Evolutionary conservation across 306 rosid species (phyloP).

Genomic region (Quercus variabilis): DNA sequence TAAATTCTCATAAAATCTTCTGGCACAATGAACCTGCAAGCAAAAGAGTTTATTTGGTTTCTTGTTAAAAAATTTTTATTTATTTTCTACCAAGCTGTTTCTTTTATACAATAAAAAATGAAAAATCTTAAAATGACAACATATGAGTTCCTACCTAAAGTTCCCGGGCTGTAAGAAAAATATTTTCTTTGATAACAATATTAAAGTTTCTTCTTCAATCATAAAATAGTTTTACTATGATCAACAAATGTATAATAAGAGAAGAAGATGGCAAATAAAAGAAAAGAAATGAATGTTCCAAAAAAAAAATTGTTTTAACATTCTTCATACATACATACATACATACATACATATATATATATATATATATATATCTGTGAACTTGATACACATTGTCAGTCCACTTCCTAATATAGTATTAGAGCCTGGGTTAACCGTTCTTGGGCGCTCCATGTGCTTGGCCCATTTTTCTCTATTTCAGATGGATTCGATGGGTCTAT

Average conservation of each 20-base stretch:
- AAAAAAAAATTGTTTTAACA: neutral
- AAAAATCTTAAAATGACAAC: slow-evolving; percentile 9
- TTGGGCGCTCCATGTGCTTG: too few relatives aligned
- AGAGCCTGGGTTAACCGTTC: neutral
- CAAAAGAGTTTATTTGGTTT: slow-evolving; percentile 51
- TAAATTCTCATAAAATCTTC: slow-evolving; percentile 87
- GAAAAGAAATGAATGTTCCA: neutral
- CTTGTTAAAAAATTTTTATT: slow-evolving; percentile 23
- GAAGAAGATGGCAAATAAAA: neutral
- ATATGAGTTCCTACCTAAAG: neutral
- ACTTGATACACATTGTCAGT: neutral
- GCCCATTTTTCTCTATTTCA: neutral
- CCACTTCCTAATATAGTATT: neutral
- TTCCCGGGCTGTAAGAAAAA: neutral
- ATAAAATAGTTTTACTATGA: neutral
- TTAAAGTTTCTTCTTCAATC: neutral
- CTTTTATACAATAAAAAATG: neutral
- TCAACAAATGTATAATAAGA: neutral
- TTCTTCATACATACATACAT: too few relatives aligned
- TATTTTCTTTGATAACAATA: neutral
- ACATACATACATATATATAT: too few relatives aligned
- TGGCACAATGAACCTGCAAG: slow-evolving; percentile 81
- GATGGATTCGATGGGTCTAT: neutral
- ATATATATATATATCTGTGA: neutral
- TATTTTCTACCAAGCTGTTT: neutral